phyloP scores from a whole-genome alignment of 1,284 basidiomycete species.

The Ganoderma leucocontextum region DNA sequence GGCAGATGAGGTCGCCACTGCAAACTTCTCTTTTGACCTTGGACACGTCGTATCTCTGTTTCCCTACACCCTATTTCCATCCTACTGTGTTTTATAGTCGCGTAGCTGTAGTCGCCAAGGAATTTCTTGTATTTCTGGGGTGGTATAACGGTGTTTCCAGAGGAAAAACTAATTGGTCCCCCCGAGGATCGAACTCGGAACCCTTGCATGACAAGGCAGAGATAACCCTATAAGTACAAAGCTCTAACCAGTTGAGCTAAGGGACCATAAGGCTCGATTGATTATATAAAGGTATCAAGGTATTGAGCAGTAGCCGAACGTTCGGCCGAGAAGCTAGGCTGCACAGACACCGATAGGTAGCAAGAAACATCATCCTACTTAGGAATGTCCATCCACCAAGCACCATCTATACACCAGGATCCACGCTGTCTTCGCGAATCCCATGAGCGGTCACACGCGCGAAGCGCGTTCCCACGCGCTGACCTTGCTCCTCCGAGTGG shows the following conservation, averaged over 20 bases:
- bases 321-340: background rate
- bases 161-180: constrained; percentile 47
- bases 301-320: background rate
- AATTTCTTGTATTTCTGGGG: background rate
- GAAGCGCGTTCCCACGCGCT: constrained; percentile 76
- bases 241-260: constrained; percentile 59
- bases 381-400: background rate
- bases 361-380: background rate
- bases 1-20: background rate
- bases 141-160: no score
- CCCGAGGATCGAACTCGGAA: constrained; percentile 59
- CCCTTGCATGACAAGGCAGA: constrained; percentile 49
- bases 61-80: background rate
- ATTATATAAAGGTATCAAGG: background rate
- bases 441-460: constrained; percentile 58
- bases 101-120: background rate
- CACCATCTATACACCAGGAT: constrained; percentile 28
- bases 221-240: constrained; percentile 57
- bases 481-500: constrained; percentile 82
- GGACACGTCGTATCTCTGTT: background rate
- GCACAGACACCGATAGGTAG: background rate
- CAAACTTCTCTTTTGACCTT: background rate
- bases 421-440: constrained; percentile 52
- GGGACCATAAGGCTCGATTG: constrained; percentile 41
- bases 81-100: background rate